phyloP scores from a whole-genome alignment of 2,329 filamentous ascomycete genomes.

The Penicillium sclerotigenum region DNA sequence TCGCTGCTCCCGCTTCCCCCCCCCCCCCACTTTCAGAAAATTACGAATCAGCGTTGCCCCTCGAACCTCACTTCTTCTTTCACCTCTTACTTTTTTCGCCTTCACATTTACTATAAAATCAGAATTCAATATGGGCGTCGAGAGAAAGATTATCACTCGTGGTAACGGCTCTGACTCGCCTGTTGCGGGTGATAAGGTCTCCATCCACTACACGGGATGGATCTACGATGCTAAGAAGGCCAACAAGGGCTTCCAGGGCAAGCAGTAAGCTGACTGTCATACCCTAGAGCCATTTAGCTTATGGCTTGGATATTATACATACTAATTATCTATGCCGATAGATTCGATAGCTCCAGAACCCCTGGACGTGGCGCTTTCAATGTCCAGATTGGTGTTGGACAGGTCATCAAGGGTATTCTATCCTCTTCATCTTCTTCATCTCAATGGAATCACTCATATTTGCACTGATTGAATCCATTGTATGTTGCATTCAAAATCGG shows the following conservation, averaged over 20 bases:
- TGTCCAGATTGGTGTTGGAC: slow-evolving; percentile 72
- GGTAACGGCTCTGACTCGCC: slow-evolving; percentile 63
- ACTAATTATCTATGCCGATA: slow-evolving; percentile 35
- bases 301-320: background rate
- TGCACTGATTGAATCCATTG: background rate
- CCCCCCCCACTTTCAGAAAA: slow-evolving; percentile 13
- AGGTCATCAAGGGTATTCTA: slow-evolving; percentile 75
- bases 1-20: background rate
- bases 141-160: slow-evolving; percentile 23
- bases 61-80: slow-evolving; percentile 8
- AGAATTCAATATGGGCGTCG: slow-evolving; percentile 19
- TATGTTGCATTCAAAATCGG: background rate
- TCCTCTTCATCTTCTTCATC: background rate
- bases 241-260: slow-evolving; percentile 62
- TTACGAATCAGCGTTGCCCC: slow-evolving; percentile 15
- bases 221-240: slow-evolving; percentile 65
- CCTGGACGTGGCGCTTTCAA: slow-evolving; percentile 69
- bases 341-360: slow-evolving; percentile 78
- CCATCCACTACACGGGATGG: slow-evolving; percentile 87
- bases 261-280: slow-evolving; percentile 54
- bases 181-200: slow-evolving; percentile 65
- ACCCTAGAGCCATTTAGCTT: background rate
- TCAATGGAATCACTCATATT: background rate
- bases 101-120: background rate
- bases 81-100: background rate